Base-by-base conservation (phyloP, 176 grass and related monocot genomes). In the Oryza brachyantha region DNA sequence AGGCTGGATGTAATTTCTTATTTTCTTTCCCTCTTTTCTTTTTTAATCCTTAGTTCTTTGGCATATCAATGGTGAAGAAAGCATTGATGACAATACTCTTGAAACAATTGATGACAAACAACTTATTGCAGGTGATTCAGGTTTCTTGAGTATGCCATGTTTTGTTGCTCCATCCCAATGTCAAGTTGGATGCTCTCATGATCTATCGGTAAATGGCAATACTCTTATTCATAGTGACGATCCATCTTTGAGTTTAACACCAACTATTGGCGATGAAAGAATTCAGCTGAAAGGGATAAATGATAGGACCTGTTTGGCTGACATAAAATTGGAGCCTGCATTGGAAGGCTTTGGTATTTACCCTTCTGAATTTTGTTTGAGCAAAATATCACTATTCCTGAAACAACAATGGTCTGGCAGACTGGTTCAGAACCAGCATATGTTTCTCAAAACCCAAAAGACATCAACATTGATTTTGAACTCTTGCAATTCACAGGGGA, bases 241-340 rank as follows among this genome's bases (percentile, higher is more conserved):
- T 37, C 27, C 68, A 35, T 54, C 41, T 37, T 32, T 17, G 45
- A 31, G 43, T 69, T 42, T 43, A 64, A 28, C 66, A 25, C 13
- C 42, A 74, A n/a, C 43, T 54, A n/a, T 28, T 78, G 50, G 37
- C 35, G 64, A 52, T 83, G 70, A 72, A 67, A 64, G 31, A 37
- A 46, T 19, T 61, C 80, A 54, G 22, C 52, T 84, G 17, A 10
- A 61, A 76, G 16, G 7, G 34, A 80, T 12, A 55, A 61, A 72
- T 46, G 40, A 57, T 9, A 35, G 46, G 40, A 66, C 29, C 24
- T 27, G 48, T 87, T 65, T 84, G 50, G 72, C 55, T 68, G 77
- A 63, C 40, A n/a, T 87, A 78, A 91, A 91, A 79, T 28, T 64
- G 27, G 81, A 84, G 43, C 77, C 85, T 84, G 17, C 36, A 29